Evolutionary conservation across 495 filamentous ascomycete species (phyloP), one percentile per base, ranked within the genome.

Genomic region (Penicillium manginii): DNA sequence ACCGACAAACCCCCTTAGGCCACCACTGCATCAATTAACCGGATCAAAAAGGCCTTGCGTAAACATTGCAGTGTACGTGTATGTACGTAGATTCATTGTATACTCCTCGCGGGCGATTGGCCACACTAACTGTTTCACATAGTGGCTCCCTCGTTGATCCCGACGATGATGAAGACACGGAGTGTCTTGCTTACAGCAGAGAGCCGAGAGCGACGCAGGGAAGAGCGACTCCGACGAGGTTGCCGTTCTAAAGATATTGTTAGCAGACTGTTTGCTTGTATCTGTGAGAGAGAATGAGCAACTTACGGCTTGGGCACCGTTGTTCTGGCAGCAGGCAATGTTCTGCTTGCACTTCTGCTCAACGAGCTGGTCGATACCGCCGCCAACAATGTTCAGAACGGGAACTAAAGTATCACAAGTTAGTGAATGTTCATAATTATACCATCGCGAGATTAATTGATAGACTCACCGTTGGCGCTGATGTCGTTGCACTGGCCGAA

Each of bases 301-400:
- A 65, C 68, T 42, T 67, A 73, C 68, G 35, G 75, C 69, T 26
- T 66, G 40, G 39, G 62, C 57, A 23, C 60, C 59, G 52, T 60
- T 63, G 56, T 68, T 69, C 68, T 81, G 74, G 71, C 78, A 81
- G 71, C 78, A 81, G 55, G 76, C 78, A 69, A 74, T 68, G 57
- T 71, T 73, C 66, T 78, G 75, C 66, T 78, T 77, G 75, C 78
- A 81, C 65, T 79, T 75, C 59, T 61, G 68, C 53, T 75, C 58
- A 29, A 79, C 59, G 23, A 78, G 57, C 57, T 76, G 68, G 19
- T 63, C 43, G 11, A 79, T 18, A 54, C 72, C 73, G 52, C 73
- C 65, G 18, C 75, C 71, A 21, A 62, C 62, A 37, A 66, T 15
- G 32, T 57, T 54, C 32, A 59, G 33, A 15, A 62, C 63, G 17